Conservation (phyloP, 495 filamentous ascomycete genomes). For the Halenospora varia region DNA sequence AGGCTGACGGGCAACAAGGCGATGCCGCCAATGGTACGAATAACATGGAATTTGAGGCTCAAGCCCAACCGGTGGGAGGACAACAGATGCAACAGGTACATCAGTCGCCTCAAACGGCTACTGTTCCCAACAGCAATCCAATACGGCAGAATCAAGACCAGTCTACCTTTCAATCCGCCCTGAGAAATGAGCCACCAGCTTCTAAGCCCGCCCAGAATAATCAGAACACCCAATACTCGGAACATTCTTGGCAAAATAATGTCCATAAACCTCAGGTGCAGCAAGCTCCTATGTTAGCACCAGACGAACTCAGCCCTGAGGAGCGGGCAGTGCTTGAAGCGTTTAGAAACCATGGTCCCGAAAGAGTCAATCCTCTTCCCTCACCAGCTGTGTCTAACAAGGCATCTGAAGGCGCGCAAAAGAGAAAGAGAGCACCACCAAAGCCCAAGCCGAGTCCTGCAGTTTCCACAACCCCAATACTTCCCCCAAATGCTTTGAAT, state of each 20-base stretch:
- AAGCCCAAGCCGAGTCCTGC: slow-evolving; percentile 14
- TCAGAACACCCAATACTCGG: slow-evolving; percentile 3
- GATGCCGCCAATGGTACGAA: slow-evolving; percentile 1
- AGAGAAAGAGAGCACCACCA: slow-evolving; percentile 21
- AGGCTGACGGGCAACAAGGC: slow-evolving; percentile 8
- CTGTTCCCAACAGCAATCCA: neutral
- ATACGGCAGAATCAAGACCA: slow-evolving; percentile 6
- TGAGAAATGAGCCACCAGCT: slow-evolving; percentile 4
- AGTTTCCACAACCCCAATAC: slow-evolving; percentile 4
- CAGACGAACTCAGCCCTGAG: slow-evolving; percentile 24
- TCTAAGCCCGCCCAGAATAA: slow-evolving; percentile 8
- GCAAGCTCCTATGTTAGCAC: neutral
- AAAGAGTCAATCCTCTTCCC: slow-evolving; percentile 12
- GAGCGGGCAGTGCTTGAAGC: slow-evolving; percentile 27
- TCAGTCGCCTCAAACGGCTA: slow-evolving; percentile 9
- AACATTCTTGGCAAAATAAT: slow-evolving; percentile 19
- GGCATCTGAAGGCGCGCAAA: slow-evolving; percentile 11
- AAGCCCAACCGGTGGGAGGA: slow-evolving; percentile 3
- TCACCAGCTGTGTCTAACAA: slow-evolving; percentile 7
- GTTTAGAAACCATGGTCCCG: slow-evolving; percentile 19
- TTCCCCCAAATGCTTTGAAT: neutral
- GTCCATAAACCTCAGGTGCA: neutral
- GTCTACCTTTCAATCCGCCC: neutral
- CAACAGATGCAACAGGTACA: neutral
- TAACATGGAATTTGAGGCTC: neutral